A percentile compares a stretch with the other conserved stretches of the same genome.
Evolutionary conservation across 2,329 filamentous ascomycete species (phyloP).

Genomic region (Calycina marina): DNA sequence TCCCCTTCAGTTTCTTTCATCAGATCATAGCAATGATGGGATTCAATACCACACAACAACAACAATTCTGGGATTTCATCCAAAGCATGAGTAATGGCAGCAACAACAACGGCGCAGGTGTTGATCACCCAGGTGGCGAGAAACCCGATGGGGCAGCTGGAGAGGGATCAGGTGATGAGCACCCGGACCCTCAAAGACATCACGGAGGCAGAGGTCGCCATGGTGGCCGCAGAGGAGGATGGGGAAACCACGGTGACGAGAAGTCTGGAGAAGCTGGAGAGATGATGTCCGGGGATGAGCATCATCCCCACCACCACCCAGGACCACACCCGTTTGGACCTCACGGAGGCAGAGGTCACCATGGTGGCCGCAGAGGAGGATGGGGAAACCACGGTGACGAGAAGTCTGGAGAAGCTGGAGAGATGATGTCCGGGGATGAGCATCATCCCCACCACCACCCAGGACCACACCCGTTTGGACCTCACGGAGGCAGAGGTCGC

Average conservation of each 20-base stretch:
- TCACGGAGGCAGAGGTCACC: constrained; percentile 1
- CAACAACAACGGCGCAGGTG: constrained; percentile 16
- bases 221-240: constrained; percentile 2
- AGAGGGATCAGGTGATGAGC: constrained; percentile 7
- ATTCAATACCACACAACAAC: constrained; percentile 15
- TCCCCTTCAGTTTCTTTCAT: neutral
- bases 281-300: constrained; percentile 6
- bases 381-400: constrained; percentile 13
- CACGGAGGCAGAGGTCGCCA: constrained; percentile 1
- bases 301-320: constrained; percentile 5
- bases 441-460: constrained; percentile 7
- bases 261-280: constrained; percentile 7
- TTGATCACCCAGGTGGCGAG: constrained; percentile 17
- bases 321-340: constrained; percentile 3
- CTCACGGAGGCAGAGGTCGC: constrained; percentile 1
- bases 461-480: constrained; percentile 3
- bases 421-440: constrained; percentile 6
- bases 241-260: constrained; percentile 13
- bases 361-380: constrained; percentile 2
- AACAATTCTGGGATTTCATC: constrained; percentile 20
- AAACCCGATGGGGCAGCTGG: too few species aligned
- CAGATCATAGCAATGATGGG: neutral
- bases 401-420: constrained; percentile 7
- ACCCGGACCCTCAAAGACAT: constrained; percentile 3
- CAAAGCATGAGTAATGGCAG: constrained; percentile 9